Evolutionary conservation across 805 yeast species (phyloP), one percentile per base, ranked within the genome.

Genomic region (Debaryomyces tyrocola): DNA sequence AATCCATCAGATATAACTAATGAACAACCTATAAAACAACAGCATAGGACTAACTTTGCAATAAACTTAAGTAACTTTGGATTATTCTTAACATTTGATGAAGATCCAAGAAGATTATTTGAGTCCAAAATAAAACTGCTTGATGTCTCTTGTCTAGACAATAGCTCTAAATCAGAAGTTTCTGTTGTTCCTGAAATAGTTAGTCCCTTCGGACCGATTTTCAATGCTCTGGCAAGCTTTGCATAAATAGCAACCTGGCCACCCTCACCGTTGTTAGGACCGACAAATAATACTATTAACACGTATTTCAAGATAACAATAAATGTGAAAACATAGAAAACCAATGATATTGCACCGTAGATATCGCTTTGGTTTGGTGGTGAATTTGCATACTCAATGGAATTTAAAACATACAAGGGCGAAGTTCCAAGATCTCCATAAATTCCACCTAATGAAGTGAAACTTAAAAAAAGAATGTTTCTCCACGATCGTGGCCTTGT

Each of bases 231-330:
- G 4, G 84, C 82, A 29, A 80, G 70, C 55, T 79, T 79, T 18
- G 84, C 78, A 52, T 80, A 82, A 37, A 82, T 74, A n/a, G 86
- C 85, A 29, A 82, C 75, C 49, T 79, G 84, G 1, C 86, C 85
- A 50, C 86, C 85, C 57, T 81, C 84, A 39, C 82, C 83, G 39
- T 78, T 72, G 58, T 80, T 79, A 8, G 83, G 80, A 11, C 84
- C 86, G 38, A 69, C 56, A 15, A 56, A 52, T 40, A 80, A 64
- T 8, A 80, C 84, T 41, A 82, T 60, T 35, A 73, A 55, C 12
- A 75, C 64, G 53, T 82, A 82, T 55, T 82, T 82, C 56, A 73
- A 39, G 39, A 80, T 69, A 4, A 80, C 85, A 35, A 82, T 66
- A 36, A 80, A 53, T 2, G 82, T 73, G 56, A 82, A 78, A 2